Evolutionary conservation across 208 protist genomes (phyloP), one percentile per base, ranked within the genome.

Genomic region (Crithidia expoeki): DNA sequence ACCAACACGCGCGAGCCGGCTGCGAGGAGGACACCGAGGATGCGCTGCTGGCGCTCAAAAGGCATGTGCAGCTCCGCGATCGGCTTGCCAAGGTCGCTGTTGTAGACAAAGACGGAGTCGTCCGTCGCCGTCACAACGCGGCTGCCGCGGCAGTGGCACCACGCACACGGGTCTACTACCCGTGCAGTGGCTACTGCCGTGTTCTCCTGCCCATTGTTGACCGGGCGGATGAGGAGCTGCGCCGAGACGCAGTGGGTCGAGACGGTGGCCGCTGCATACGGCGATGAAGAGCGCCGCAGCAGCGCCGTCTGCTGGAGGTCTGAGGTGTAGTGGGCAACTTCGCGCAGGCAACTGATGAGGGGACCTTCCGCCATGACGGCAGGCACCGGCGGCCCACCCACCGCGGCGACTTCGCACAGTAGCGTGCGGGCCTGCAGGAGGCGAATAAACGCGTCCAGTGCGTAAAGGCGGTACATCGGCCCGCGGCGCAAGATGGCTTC

Each of bases 231-330:
- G 28, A 92, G 77, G 14, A 89, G 74, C 64, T 92, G 87, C 17
- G 83, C 83, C 3, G 84, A 65, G 50, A 61, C 65, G 60, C 61
- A 55, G n/a, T 71, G 53, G 12, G 33, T 50, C 46, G 68, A 50
- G 38, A 70, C 67, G 0, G 78, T 80, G 17, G 64, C 70, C 0
- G 40, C n/a, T 19, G 82, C 60, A 46, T 90, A 88, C 11, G 79
- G 85, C 40, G 84, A 87, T 10, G 51, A 65, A n/a, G 83, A 81
- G 23, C 73, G 74, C 7, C 67, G 57, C 52, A 92, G 79, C 34
- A 95, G 68, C 19, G 81, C 58, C 2, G 75, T 79, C 52, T 95
- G 90, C 74, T 88, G 90, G 49, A 95, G 86, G 59, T 79, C 68
- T 2, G 72, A 78, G 33, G 68, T 51, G 61, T 83, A 76, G 52